phyloP scores from a whole-genome alignment of 192 early-diverging fungal genomes.

The Umbelopsis isabellina region DNA sequence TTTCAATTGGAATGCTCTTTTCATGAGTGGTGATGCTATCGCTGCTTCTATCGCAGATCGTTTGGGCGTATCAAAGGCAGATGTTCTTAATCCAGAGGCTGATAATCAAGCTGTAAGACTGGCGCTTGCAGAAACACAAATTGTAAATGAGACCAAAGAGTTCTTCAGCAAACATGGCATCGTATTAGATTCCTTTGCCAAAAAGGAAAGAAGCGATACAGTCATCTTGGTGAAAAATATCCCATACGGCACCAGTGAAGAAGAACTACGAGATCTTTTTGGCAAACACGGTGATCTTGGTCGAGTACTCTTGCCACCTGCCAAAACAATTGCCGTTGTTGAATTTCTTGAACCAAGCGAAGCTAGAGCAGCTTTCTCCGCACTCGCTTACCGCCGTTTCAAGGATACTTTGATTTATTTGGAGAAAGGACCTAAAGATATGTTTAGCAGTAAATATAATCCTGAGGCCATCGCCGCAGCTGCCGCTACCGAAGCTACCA shows the following conservation, averaged over 20 bases:
- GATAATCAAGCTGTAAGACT: conserved; percentile 93
- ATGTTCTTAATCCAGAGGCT: conserved; percentile 83
- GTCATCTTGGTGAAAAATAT: conserved; percentile 98
- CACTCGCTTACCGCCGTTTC: conserved; percentile 90
- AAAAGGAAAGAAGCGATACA: conserved; percentile 82
- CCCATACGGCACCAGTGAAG: conserved; percentile 77
- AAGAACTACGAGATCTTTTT: conserved; percentile 82
- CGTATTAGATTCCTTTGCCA: conserved; percentile 75
- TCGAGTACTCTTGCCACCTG: conserved; percentile 88
- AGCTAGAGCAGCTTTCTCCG: conserved; percentile 84
- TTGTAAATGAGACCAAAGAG: conserved; percentile 92
- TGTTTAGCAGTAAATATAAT: conserved; percentile 72
- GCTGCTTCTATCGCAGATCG: conserved; percentile 95
- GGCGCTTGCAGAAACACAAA: conserved; percentile 97
- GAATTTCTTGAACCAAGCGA: conserved; percentile 92
- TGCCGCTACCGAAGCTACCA: conserved; percentile 34
- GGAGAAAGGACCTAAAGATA: conserved; percentile 87
- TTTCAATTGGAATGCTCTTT: conserved; percentile 96
- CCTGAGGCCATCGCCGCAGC: conserved; percentile 38
- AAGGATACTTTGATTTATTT: conserved; percentile 91
- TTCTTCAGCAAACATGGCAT: conserved; percentile 90
- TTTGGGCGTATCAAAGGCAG: conserved; percentile 87
- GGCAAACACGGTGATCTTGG: conserved; percentile 88
- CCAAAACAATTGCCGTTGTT: conserved; percentile 91
- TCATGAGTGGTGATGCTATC: conserved; percentile 95